phyloP scores from a whole-genome alignment of 208 protist species.

The Trypanosoma avium region DNA sequence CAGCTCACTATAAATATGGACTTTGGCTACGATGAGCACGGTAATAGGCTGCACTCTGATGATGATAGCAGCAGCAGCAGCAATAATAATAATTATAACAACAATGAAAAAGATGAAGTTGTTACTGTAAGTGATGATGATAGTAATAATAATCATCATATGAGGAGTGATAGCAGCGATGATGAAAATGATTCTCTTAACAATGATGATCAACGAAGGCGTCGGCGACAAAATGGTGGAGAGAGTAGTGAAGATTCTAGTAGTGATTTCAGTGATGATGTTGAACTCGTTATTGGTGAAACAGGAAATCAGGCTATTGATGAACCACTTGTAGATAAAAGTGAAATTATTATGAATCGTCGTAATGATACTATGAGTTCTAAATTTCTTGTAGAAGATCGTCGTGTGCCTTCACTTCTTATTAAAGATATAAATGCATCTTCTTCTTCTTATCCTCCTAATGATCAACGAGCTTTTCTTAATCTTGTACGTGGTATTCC shows the following conservation, averaged over 20 bases:
- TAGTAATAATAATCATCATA: not conserved
- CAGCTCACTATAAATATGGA: conserved; percentile 41
- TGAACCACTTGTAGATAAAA: conserved; percentile 60
- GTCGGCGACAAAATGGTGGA: not conserved
- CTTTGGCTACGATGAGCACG: conserved; percentile 76
- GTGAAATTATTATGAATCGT: conserved; percentile 18
- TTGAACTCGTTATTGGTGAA: conserved; percentile 83
- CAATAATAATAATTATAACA: conserved; percentile 10
- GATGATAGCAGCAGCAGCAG: conserved; percentile 27
- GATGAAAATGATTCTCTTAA: not conserved
- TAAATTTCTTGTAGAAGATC: conserved; percentile 45
- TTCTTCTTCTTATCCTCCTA: conserved; percentile 4
- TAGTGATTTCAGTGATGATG: conserved; percentile 73
- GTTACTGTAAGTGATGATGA: conserved; percentile 3
- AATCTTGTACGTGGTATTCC: conserved; percentile 55
- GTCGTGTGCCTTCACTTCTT: conserved; percentile 29
- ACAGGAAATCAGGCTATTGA: conserved; percentile 54
- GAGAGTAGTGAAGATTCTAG: conserved; percentile 3
- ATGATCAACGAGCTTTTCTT: conserved; percentile 40
- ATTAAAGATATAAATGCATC: conserved; percentile 5
- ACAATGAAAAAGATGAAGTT: not conserved
- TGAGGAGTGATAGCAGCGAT: not conserved
- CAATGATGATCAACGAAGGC: conserved; percentile 4
- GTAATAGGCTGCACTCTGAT: conserved; percentile 38
- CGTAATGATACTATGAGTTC: conserved; percentile 8